Base-by-base conservation (phyloP, 352 stramenopile species). In the Globisporangium perplexum region DNA sequence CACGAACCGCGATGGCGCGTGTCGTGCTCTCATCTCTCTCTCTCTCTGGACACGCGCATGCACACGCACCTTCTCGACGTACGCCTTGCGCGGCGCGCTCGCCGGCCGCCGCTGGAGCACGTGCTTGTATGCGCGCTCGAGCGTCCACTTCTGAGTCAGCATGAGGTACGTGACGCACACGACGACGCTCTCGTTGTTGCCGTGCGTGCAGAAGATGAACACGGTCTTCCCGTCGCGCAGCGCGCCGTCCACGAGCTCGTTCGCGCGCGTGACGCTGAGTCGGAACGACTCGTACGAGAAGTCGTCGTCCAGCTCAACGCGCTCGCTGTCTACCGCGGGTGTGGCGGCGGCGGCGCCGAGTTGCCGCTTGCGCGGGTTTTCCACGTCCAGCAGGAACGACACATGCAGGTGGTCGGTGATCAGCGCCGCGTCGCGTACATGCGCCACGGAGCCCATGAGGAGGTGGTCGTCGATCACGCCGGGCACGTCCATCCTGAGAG, bases 161-260 rank as follows among this genome's bases (percentile, higher is more conserved):
- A 88, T 77, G 18, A 88, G 61, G 38, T 75, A 86, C 45, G 74
- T 67, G 39, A 88, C 83, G 54, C 77, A 88, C 17, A 85, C 71
- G 7, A 88, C 75, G 17, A 68, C 73, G 39, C 77, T 77, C 55
- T 88, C 77, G 57, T 88, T 88, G 50, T 77, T 86, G 45, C 77
- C 77, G 30, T 86, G 72, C 17, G 77, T 88, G 55, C 77, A 88
- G 50, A 78, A 85, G n/a, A 88, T 69, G 38, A 88, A 80, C 0
- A 86, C 69, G 14, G 69, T 86, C 52, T 75, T 75, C 26, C 66
- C 62, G 28, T 75, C 60, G 8, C 66, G 56, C 0, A 59, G 53
- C 18, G 74, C 77, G 18, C 50, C 53, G 36, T 61, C 62, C 28
- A 88, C 72, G 63, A 80, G 68, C 12, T 76, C 65, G 47, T 80